Percentiles rank a stretch among this genome's conserved stretches.
phyloP scores from a whole-genome alignment of 2,329 filamentous ascomycete species.

The Kalmusia sp. region DNA sequence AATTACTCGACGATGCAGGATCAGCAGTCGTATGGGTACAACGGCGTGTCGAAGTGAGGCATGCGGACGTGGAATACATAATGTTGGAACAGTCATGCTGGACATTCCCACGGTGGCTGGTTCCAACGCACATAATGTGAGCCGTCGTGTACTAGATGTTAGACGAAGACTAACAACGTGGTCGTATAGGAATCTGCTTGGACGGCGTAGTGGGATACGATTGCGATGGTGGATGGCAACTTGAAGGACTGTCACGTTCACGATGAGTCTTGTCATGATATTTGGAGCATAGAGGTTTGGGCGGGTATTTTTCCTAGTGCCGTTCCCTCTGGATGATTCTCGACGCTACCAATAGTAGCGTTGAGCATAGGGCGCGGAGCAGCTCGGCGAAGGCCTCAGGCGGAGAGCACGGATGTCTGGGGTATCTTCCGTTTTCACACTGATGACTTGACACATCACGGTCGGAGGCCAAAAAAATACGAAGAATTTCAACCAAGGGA shows the following conservation, averaged over 20 bases:
- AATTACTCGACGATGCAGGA: slow-evolving; percentile 18
- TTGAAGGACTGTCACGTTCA: too few relatives aligned
- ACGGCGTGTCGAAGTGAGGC: slow-evolving; percentile 21
- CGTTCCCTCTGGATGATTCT: not conserved
- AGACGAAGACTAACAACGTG: not conserved
- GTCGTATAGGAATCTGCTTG: not conserved
- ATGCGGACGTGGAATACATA: not conserved
- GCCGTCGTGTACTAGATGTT: not conserved
- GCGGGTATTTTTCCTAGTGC: not conserved
- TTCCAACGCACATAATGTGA: not conserved
- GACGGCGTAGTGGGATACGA: too few relatives aligned
- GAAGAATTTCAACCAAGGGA: not conserved
- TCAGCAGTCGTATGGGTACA: slow-evolving; percentile 28
- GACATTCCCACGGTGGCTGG: not conserved
- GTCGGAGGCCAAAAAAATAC: not conserved
- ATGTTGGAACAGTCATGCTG: not conserved
- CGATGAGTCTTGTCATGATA: not conserved
- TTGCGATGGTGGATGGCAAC: too few relatives aligned
- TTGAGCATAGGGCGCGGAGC: not conserved
- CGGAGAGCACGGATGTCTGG: slow-evolving; percentile 9
- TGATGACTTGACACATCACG: not conserved
- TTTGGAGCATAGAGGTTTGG: not conserved
- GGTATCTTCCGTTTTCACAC: slow-evolving; percentile 1
- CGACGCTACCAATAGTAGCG: slow-evolving; percentile 4
- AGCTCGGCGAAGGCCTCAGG: slow-evolving; percentile 1